A percentile compares a stretch with the other conserved stretches of the same genome.
phyloP scores from a whole-genome alignment of 2,329 filamentous ascomycete genomes.

The Neofusicoccum ribis region DNA sequence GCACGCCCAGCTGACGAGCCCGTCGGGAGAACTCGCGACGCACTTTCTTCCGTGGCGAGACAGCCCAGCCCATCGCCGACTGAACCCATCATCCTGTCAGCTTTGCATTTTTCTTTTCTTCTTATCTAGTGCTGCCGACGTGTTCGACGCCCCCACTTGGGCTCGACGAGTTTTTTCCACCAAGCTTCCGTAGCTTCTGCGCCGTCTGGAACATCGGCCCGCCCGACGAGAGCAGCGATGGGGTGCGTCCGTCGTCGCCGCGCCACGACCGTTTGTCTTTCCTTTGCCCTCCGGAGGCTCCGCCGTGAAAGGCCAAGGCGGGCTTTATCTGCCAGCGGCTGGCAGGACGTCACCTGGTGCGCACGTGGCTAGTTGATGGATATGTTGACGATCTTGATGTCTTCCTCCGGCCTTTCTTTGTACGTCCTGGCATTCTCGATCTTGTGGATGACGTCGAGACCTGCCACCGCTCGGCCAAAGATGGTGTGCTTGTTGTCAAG shows the following conservation, averaged over 20 bases:
- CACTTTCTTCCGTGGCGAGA: background rate
- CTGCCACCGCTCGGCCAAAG: slow-evolving; percentile 86
- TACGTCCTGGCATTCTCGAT: slow-evolving; percentile 89
- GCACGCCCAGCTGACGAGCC: background rate
- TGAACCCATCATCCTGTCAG: background rate
- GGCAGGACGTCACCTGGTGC: background rate
- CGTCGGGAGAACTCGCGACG: slow-evolving; percentile 18
- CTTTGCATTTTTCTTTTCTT: background rate
- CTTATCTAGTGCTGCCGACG: slow-evolving; percentile 16
- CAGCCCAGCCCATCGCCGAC: background rate
- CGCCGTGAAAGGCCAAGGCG: too few relatives aligned
- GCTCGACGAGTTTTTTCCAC: background rate
- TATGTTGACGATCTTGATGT: slow-evolving; percentile 96
- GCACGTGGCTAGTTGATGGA: slow-evolving; percentile 28
- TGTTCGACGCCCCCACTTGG: slow-evolving; percentile 5
- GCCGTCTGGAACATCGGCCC: background rate
- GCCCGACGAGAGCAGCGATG: background rate
- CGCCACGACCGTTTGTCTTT: too few relatives aligned
- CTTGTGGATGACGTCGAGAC: slow-evolving; percentile 90
- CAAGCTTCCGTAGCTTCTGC: slow-evolving; percentile 7
- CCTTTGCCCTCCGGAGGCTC: too few relatives aligned
- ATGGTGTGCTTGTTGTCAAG: slow-evolving; percentile 95
- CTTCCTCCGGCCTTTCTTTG: slow-evolving; percentile 92
- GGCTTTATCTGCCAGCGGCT: background rate
- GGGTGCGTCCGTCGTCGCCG: background rate